Evolutionary conservation across 306 rosid genomes (phyloP), one percentile per base, ranked within the genome.

Genomic region (Spatholobus suberectus): DNA sequence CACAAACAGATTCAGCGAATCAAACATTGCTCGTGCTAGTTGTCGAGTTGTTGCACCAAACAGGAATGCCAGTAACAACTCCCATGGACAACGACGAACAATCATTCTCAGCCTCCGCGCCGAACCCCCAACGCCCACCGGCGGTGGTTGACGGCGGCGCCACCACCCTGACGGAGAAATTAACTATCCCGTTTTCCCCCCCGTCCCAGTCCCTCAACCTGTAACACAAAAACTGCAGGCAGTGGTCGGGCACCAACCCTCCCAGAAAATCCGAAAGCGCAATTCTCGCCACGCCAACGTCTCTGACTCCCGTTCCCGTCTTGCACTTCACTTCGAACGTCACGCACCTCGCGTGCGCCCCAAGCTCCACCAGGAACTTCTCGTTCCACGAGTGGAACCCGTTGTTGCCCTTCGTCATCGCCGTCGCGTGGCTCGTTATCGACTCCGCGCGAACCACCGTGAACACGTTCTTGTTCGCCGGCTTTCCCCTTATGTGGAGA

Each of bases 121-220:
- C 13, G 27, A 15, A 35, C 73, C 15, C 4, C 15, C 38, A 2
- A 10, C 15, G 40, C 1, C 2, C 20, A 1, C 13, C 20, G 8
- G 21, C 12, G 55, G 7, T 6, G 17, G 14, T n/a, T 13, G 62
- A 7, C 8, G 24, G 26, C n/a, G 70, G 17, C 12, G 38, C 29
- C 7, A 18, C 46, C 32, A 34, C 62, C 82, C 85, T 89, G 18
- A 91, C 95, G 8, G 91, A 86, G 18, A 91, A 73, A 52, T 86
- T 85, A 1, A 93, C n/a, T 17, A 88, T 69, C 21, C 95, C 97
- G 5, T 81, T 89, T 27, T 72, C 72, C 37, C 76, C 37, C 0
- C 95, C 94, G 14, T 79, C 81, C 18, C 40, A 34, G 4, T 89
- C 88, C 74, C 91, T 84, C 80, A 91, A 62, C 78, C 94, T 52